A percentile compares a stretch with the other conserved stretches of the same genome.
These are phyloP conservation scores for Gossypioides kirkii DNA, from an alignment of 345 rosid genomes.

Conservation along the genomic window DNA sequence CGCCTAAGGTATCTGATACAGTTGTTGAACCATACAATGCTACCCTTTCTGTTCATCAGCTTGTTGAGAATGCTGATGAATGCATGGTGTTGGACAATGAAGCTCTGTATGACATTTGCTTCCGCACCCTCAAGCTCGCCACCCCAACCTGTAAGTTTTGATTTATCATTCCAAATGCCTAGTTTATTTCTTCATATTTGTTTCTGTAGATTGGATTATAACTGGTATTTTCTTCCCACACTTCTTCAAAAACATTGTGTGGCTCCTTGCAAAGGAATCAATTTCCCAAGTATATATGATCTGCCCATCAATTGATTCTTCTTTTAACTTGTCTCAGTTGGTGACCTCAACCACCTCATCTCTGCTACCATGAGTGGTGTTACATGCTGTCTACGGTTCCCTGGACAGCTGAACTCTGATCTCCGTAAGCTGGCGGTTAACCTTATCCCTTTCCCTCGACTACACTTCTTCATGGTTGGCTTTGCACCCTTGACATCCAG, in stretches of 20 bases:
- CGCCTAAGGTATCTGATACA: slow-evolving; percentile 14
- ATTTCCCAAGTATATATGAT: background rate
- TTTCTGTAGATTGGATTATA: too few species aligned
- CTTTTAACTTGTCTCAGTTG: background rate
- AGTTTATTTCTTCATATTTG: background rate
- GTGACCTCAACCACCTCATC: slow-evolving; percentile 3
- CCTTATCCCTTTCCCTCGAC: background rate
- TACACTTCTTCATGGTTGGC: slow-evolving; percentile 7
- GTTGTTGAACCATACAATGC: slow-evolving; percentile 16
- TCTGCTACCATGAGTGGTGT: slow-evolving; percentile 8
- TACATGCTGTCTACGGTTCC: slow-evolving; percentile 2
- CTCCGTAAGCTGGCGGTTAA: background rate
- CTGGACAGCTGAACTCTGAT: slow-evolving; percentile 2
- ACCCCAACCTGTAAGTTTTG: slow-evolving; percentile 1
- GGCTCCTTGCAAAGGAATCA: background rate
- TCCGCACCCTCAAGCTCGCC: slow-evolving; percentile 17
- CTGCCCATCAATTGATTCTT: background rate
- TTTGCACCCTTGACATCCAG: slow-evolving; percentile 4
- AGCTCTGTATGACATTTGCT: slow-evolving; percentile 14
- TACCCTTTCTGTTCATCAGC: slow-evolving; percentile 18
- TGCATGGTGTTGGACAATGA: slow-evolving; percentile 20
- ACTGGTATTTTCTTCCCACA: too few species aligned
- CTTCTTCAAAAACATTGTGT: too few species aligned
- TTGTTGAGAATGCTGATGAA: slow-evolving; percentile 16
- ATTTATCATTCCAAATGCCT: background rate